A percentile compares a stretch with the other conserved stretches of the same genome.
phyloP scores from a whole-genome alignment of 2,329 filamentous ascomycete genomes.

The Chaetoscypha palmicola region DNA sequence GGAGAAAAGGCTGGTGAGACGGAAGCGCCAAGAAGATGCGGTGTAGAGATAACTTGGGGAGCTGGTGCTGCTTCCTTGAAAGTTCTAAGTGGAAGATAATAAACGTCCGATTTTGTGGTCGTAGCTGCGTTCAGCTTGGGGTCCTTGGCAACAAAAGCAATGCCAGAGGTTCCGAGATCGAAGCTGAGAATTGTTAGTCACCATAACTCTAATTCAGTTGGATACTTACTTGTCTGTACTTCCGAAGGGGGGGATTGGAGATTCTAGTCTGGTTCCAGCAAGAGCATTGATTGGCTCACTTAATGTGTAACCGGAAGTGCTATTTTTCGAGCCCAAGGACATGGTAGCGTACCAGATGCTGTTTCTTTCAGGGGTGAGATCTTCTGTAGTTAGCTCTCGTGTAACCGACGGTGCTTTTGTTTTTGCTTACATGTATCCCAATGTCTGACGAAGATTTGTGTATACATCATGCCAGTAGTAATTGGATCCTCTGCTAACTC shows the following conservation, averaged over 20 bases:
- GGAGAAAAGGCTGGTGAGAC: slow-evolving; percentile 60
- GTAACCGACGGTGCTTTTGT: neutral
- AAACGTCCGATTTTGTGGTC: slow-evolving; percentile 23
- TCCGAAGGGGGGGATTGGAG: slow-evolving; percentile 20
- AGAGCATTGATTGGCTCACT: slow-evolving; percentile 23
- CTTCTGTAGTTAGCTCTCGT: slow-evolving; percentile 2
- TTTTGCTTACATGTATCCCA: slow-evolving; percentile 21
- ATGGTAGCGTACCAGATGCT: slow-evolving; percentile 24
- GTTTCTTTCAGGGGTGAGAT: slow-evolving; percentile 19
- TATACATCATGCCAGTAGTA: slow-evolving; percentile 19
- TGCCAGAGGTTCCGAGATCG: slow-evolving; percentile 16
- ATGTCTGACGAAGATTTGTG: slow-evolving; percentile 21
- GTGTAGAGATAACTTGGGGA: slow-evolving; percentile 17
- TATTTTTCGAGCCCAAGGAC: slow-evolving; percentile 7
- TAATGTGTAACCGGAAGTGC: slow-evolving; percentile 15
- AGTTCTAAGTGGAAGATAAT: slow-evolving; percentile 20
- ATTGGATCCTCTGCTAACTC: slow-evolving; percentile 14
- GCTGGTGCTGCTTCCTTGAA: slow-evolving; percentile 17
- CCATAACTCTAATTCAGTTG: neutral
- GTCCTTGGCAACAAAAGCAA: slow-evolving; percentile 52
- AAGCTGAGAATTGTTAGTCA: slow-evolving; percentile 14
- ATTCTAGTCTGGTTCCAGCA: slow-evolving; percentile 23
- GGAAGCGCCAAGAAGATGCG: slow-evolving; percentile 21
- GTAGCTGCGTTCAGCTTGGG: slow-evolving; percentile 17
- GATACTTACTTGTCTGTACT: slow-evolving; percentile 17